Percentiles rank a stretch among this genome's conserved stretches.
These are phyloP conservation scores for Fusarium secorum DNA, from an alignment of 2,329 filamentous ascomycete genomes.

Conservation along the genomic window DNA sequence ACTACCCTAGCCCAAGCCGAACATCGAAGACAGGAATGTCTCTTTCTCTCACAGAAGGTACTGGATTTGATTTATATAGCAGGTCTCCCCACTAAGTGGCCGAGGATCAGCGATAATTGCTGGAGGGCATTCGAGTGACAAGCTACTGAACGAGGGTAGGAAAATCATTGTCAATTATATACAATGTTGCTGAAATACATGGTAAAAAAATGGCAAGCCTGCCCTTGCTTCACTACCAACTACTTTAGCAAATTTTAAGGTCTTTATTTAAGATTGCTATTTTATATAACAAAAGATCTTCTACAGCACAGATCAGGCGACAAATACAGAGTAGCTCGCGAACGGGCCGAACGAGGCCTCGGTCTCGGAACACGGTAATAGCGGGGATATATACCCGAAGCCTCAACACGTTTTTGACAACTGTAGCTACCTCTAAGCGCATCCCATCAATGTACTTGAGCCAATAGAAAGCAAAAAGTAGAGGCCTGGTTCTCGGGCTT, in stretches of 20 bases:
- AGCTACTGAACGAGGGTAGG: no score
- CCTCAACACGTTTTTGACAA: background rate
- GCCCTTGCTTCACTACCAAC: no score
- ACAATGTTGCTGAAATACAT: no score
- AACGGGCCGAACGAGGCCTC: background rate
- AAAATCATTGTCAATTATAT: no score
- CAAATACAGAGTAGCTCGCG: background rate
- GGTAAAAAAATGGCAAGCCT: no score
- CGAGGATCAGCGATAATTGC: no score
- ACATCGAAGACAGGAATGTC: no score
- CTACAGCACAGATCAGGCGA: background rate
- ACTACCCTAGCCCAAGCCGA: background rate
- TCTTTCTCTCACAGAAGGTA: no score
- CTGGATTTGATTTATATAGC: no score
- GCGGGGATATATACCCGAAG: background rate
- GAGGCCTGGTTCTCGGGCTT: background rate
- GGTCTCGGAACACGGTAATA: background rate
- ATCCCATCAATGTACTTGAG: no score
- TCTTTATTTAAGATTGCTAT: background rate
- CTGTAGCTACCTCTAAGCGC: background rate
- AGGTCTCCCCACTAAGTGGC: no score
- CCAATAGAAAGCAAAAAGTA: background rate
- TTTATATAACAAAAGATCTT: background rate
- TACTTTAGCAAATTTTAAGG: rapidly evolving
- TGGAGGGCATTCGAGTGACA: no score